Evolutionary conservation across 257 asterid species (phyloP), one percentile per base, ranked within the genome.

Genomic region (Scutellaria baicalensis): DNA sequence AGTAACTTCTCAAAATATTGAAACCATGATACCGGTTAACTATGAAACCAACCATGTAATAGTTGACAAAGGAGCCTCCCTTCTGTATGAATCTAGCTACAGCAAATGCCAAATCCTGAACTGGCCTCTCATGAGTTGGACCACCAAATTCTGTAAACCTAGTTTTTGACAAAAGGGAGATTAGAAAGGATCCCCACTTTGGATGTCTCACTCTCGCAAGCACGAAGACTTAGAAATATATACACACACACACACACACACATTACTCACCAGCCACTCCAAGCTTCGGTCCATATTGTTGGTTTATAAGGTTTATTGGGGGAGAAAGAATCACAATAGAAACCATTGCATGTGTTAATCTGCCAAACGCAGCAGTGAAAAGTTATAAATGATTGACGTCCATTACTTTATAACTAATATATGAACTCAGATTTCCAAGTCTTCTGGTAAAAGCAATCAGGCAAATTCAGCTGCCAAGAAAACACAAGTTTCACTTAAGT

Each of bases 311-410:
- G 87, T 78, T 73, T 82, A 83, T 93, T 93, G 33, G 99, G 99
- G 50, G 82, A 45, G 79, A 93, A 91, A 56, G 80, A 51, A 81
- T 91, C 95, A 73, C 97, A 88, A 47, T 91, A 91, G 90, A 93
- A 91, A 21, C 99, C 99, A 21, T 93, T 93, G 86, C 99, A 93
- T 3, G 99, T 82, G 76, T 93, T 93, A 20, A 93, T 87, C 99
- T 93, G 84, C 72, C 66, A 82, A 35, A 64, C 73, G 27, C 10
- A 66, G 66, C 60, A 68, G 40, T 5, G 39, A 63, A 57, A 31
- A 55, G 59, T 57, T 38, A 60, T 56, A 38, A 62, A 44, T 2
- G 12, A 47, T 17, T 9, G 23, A 23, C 36, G 23, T 35, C 40
- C 33, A 70, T 71, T 14, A 66, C 60, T 64, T 12, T 36, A 27